Base-by-base conservation (phyloP, 1,139 yeast genomes). In the Protomyces lactucae-debilis region DNA sequence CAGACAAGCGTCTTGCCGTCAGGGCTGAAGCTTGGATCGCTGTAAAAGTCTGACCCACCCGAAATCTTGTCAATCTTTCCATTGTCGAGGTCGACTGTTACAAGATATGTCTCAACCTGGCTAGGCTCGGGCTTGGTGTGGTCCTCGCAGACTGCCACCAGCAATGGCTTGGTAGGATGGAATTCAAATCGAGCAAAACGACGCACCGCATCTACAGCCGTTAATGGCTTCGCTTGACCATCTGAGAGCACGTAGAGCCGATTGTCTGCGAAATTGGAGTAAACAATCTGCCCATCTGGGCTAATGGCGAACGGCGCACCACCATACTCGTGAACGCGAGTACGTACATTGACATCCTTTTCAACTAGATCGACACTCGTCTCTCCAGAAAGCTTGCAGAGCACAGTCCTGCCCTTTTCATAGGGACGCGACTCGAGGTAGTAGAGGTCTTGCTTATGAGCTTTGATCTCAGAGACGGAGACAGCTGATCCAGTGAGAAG, bases 251-350 rank as follows among this genome's bases (percentile, higher is more conserved):
- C 39, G 32, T 60, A 60, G 14, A 60, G 40, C n/a, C 55, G 14
- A 25, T 43, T 36, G 60, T 60, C 64, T 36, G 43, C n/a, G 16
- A 21, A 23, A 5, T 55, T 28, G 25, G 64, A 54, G 35, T 46
- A 54, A 40, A 54, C 48, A 28, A 54, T 9, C 3, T 16, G 35
- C 10, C 39, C 25, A 3, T 43, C 36, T n/a, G 39, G 45, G 12
- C 45, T 51, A n/a, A 60, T 9, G 6, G 54, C 51, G 28, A 54
- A 60, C 6, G 55, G 57, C 2, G 25, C 35, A 0, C 64, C 64
- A n/a, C 64, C 64, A 37, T 54, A 60, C 36, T 60, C 64, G 16
- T 60, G 64, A 14, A 60, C 64, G n/a, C 55, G 43, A 3, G 64
- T 60, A 5, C 55, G 54, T 1, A 60, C 60, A 54, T 54, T 37